phyloP scores from a whole-genome alignment of 2,329 filamentous ascomycete genomes.

The Thelonectria rubi region DNA sequence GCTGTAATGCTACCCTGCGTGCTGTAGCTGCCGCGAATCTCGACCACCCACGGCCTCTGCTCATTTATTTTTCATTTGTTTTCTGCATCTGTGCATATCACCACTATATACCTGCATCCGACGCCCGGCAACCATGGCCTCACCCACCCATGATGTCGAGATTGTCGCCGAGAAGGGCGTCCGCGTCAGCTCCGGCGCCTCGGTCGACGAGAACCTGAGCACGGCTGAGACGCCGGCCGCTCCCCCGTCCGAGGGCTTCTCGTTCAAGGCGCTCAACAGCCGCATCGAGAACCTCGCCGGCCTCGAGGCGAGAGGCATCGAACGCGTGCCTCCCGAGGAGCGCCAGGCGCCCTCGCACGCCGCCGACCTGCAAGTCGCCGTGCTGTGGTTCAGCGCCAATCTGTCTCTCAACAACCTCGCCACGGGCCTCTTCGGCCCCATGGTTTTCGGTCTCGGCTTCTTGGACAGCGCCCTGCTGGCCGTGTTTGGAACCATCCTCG shows the following conservation, averaged over 20 bases:
- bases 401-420: constrained; percentile 61
- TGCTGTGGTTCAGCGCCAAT: constrained; percentile 57
- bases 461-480: constrained; percentile 76
- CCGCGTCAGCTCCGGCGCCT: constrained; percentile 22
- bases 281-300: constrained; percentile 44
- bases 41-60: neutral
- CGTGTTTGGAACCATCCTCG: constrained; percentile 79
- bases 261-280: constrained; percentile 29
- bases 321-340: constrained; percentile 50
- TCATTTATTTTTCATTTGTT: constrained; percentile 2
- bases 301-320: constrained; percentile 53
- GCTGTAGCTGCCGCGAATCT: constrained; percentile 19
- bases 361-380: constrained; percentile 51
- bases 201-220: constrained; percentile 21
- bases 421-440: constrained; percentile 75
- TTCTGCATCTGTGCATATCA: neutral
- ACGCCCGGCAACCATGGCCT: constrained; percentile 18
- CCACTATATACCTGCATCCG: constrained; percentile 4
- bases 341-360: constrained; percentile 45
- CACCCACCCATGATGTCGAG: constrained; percentile 25
- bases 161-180: constrained; percentile 29
- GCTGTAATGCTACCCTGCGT: constrained; percentile 15
- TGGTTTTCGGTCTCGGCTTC: constrained; percentile 75
- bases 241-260: constrained; percentile 10
- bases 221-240: constrained; percentile 1